Evolutionary conservation across 805 yeast genomes (phyloP).

Genomic region (Metschnikowia corniflorae): DNA sequence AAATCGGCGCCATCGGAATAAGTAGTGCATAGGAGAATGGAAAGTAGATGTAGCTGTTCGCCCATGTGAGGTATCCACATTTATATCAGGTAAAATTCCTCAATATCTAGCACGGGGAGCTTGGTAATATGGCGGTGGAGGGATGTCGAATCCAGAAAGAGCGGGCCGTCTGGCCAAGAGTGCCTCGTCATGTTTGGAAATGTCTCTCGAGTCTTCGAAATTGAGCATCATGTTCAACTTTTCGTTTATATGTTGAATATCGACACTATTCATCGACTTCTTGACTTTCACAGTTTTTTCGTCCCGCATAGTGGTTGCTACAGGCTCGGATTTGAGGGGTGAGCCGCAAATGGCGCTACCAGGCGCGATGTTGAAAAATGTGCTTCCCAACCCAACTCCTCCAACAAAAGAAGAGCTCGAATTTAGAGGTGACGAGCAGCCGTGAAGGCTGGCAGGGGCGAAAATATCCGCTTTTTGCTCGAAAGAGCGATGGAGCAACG

Average conservation of each 20-base stretch:
- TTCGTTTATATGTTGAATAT: slow-evolving; percentile 26
- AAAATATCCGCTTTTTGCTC: slow-evolving; percentile 6
- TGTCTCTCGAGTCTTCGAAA: background rate
- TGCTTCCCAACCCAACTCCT: slow-evolving; percentile 40
- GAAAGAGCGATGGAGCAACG: slow-evolving; percentile 9
- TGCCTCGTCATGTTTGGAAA: slow-evolving; percentile 4
- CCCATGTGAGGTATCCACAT: too few relatives aligned
- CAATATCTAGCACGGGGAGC: slow-evolving; percentile 14
- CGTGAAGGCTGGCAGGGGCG: slow-evolving; percentile 2
- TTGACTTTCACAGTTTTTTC: slow-evolving; percentile 15
- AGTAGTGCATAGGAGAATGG: too few relatives aligned
- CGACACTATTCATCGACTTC: slow-evolving; percentile 32
- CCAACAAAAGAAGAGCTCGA: slow-evolving; percentile 23
- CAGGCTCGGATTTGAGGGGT: slow-evolving; percentile 23
- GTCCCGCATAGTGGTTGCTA: slow-evolving; percentile 2
- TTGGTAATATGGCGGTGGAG: slow-evolving; percentile 21
- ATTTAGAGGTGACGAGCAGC: slow-evolving; percentile 17
- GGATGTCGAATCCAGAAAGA: slow-evolving; percentile 9
- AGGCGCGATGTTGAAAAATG: slow-evolving; percentile 30
- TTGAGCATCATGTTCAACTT: slow-evolving; percentile 17
- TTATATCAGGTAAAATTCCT: too few relatives aligned
- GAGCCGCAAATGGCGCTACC: slow-evolving; percentile 24
- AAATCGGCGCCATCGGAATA: too few relatives aligned
- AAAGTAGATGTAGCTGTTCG: too few relatives aligned
- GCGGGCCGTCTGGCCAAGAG: background rate